phyloP scores from a whole-genome alignment of 371 early-diverging fungal species.

The Mucor mucedo region DNA sequence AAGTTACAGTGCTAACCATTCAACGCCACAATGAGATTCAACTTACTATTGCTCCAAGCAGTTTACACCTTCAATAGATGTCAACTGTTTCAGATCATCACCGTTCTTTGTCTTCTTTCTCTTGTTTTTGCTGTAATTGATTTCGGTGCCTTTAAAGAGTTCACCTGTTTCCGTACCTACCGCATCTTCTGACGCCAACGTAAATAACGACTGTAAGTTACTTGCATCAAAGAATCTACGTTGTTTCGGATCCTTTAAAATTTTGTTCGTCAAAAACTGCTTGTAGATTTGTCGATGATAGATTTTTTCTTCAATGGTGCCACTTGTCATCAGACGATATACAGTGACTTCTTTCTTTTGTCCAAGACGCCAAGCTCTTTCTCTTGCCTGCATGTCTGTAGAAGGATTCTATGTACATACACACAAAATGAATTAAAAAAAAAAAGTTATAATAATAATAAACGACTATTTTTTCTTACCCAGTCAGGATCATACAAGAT shows the following conservation, averaged over 20 bases:
- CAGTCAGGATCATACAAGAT: slow-evolving; percentile 99
- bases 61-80: slow-evolving; percentile 53
- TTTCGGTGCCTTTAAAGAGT: slow-evolving; percentile 68
- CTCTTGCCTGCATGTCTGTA: slow-evolving; percentile 96
- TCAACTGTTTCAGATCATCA: slow-evolving; percentile 46
- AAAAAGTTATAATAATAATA: not conserved
- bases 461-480: slow-evolving; percentile 48
- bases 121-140: slow-evolving; percentile 35
- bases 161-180: slow-evolving; percentile 72
- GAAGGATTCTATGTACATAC: slow-evolving; percentile 81
- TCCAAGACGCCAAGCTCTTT: slow-evolving; percentile 97
- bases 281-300: slow-evolving; percentile 98
- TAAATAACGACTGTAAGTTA: slow-evolving; percentile 86
- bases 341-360: slow-evolving; percentile 91
- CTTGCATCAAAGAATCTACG: slow-evolving; percentile 84
- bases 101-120: slow-evolving; percentile 30
- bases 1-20: not conserved
- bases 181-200: slow-evolving; percentile 67
- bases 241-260: slow-evolving; percentile 92
- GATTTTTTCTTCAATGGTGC: slow-evolving; percentile 98
- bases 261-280: slow-evolving; percentile 93
- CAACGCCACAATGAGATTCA: too few relatives aligned
- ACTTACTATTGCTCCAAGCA: slow-evolving; percentile 65
- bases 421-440: too few relatives aligned
- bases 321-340: slow-evolving; percentile 96